Percentiles rank a stretch among this genome's conserved stretches.
Conservation (phyloP, 352 stramenopile species). For the Heterotrichella gracilis region DNA sequence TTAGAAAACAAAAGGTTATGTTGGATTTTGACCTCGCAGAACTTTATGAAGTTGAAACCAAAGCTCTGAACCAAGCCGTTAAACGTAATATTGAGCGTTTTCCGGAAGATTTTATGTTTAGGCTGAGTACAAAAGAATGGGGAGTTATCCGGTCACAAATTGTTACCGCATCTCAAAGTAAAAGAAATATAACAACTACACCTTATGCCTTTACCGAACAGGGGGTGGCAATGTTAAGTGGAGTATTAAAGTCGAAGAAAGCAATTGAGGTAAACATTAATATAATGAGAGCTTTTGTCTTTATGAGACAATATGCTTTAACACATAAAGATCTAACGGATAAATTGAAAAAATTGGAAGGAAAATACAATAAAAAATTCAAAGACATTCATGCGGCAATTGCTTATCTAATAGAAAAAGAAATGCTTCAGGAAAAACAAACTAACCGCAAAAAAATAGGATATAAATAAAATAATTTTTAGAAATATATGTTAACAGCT, state of each 20-base stretch:
- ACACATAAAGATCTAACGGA: not conserved
- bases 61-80: conserved; percentile 18
- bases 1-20: conserved; percentile 20
- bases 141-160: not conserved
- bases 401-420: conserved; percentile 19
- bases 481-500: conserved; percentile 20
- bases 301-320: conserved; percentile 11
- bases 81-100: conserved; percentile 17
- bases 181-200: conserved; percentile 12
- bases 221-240: conserved; percentile 27
- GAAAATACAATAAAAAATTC: too few relatives aligned
- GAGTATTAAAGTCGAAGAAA: conserved; percentile 23
- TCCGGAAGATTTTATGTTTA: conserved; percentile 18
- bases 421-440: conserved; percentile 17
- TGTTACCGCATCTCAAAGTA: not conserved
- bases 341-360: too few relatives aligned
- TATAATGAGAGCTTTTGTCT: not conserved
- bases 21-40: not conserved
- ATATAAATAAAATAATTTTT: conserved; percentile 21
- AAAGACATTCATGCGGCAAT: conserved; percentile 17
- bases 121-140: not conserved
- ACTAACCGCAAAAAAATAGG: conserved; percentile 16
- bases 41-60: conserved; percentile 12
- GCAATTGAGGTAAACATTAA: conserved; percentile 14
- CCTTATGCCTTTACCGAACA: conserved; percentile 13